Evolutionary conservation across 2,329 filamentous ascomycete genomes (phyloP), one percentile per base, ranked within the genome.

Genomic region (Neospermospora avenae): DNA sequence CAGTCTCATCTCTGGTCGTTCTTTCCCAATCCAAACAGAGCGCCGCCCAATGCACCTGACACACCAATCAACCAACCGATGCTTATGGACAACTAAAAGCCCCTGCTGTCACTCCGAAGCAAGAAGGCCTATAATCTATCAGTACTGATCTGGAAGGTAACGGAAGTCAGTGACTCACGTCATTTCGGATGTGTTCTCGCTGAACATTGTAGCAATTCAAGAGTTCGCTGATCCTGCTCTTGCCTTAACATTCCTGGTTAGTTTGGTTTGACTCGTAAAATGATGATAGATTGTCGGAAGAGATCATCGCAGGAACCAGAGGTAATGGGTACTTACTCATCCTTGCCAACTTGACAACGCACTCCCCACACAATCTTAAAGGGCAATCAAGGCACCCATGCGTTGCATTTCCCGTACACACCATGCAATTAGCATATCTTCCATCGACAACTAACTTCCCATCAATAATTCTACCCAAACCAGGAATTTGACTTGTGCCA

Each of bases 361-460:
- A 66, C 25, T n/a, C 25, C 2, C 16, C 55, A 34, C 64, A 66
- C 2, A 66, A 14, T 48, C 59, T 58, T 53, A 66, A 51, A 1
- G 64, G 62, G 25, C 64, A 66, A 1, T 44, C 60, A 2, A 25
- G 20, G 42, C 64, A 66, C 11, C 45, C 39, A 25, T 44, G 48
- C 16, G 42, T 37, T 3, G 58, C 60, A 25, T 37, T 34, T 5
- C 22, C 31, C 24, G 49, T 25, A 24, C 64, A 66, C 7, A 67
- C 39, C 65, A 67, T 67, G 44, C 65, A 67, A 22, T 49, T 51
- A 14, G 37, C 52, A 20, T 46, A 46, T 16, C 55, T 42, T 37
- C 42, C 25, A 39, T 49, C 55, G 6, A 28, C 4, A 22, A 41
- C n/a, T 16, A 57, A 35, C 1, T 18, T 18, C 13, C 35, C 44